Conservation (phyloP, 106 monocot genomes). For the Vanilla planifolia region DNA sequence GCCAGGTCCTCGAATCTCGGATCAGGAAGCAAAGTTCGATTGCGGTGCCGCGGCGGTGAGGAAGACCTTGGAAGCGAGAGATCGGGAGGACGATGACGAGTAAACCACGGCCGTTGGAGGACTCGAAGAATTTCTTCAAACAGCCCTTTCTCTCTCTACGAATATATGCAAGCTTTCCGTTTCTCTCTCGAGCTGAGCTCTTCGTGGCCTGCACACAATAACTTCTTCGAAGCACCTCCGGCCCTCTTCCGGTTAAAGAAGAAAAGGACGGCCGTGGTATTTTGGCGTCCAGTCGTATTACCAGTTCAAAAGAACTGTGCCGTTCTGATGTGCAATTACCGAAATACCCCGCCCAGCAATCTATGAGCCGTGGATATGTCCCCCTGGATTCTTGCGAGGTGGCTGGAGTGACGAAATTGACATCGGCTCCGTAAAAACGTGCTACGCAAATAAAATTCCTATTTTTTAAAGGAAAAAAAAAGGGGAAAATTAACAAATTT, state of each 20-base stretch:
- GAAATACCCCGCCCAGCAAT: not conserved
- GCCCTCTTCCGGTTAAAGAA: not conserved
- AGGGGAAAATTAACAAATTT: too few relatives aligned
- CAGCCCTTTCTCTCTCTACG: not conserved
- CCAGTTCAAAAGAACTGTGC: constrained; percentile 2
- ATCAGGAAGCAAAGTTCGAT: not conserved
- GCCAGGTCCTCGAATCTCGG: not conserved
- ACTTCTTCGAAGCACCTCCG: constrained; percentile 10
- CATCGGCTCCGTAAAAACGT: too few relatives aligned
- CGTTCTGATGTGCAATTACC: not conserved
- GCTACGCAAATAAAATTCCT: too few relatives aligned
- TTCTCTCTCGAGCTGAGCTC: constrained; percentile 2
- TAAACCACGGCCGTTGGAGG: not conserved
- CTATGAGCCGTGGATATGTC: not conserved
- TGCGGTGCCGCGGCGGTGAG: constrained; percentile 3
- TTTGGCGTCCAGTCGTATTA: constrained; percentile 4
- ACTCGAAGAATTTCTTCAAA: not conserved
- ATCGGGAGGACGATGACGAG: constrained; percentile 2
- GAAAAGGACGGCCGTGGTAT: constrained; percentile 4
- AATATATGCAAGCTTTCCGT: not conserved
- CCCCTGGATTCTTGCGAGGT: constrained; percentile 5
- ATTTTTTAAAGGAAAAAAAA: too few relatives aligned
- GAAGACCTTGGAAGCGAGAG: not conserved
- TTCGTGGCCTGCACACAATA: constrained; percentile 3
- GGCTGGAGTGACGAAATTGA: constrained; percentile 1